phyloP scores from a whole-genome alignment of 345 rosid species.

The Eucalyptus pauciflora region DNA sequence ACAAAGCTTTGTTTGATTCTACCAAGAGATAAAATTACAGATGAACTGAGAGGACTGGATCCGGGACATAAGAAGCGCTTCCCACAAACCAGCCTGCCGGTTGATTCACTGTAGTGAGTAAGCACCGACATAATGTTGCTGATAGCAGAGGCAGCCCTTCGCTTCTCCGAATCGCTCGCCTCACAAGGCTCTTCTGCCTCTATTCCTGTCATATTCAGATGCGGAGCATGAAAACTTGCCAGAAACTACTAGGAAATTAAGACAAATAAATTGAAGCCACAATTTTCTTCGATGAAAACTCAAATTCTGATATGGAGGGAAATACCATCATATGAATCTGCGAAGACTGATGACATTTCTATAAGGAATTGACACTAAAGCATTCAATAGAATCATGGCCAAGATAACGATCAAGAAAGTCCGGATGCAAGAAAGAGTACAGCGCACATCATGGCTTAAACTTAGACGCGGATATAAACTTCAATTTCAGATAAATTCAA shows the following conservation, averaged over 20 bases:
- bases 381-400: not conserved
- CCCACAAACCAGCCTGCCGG: slow-evolving; percentile 57
- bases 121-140: slow-evolving; percentile 50
- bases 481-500: not conserved
- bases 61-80: slow-evolving; percentile 36
- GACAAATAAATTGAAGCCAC: not conserved
- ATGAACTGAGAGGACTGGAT: slow-evolving; percentile 40
- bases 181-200: slow-evolving; percentile 62
- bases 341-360: not conserved
- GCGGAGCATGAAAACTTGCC: not conserved
- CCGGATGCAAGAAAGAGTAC: not conserved
- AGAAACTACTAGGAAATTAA: not conserved
- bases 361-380: not conserved
- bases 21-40: slow-evolving; percentile 85
- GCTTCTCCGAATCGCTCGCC: slow-evolving; percentile 66
- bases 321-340: not conserved
- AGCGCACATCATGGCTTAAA: not conserved
- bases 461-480: not conserved
- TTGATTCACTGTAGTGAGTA: slow-evolving; percentile 41
- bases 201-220: slow-evolving; percentile 17
- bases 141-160: slow-evolving; percentile 41
- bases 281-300: not conserved
- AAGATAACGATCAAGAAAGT: not conserved
- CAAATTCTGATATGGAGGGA: not conserved
- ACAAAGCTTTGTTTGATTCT: slow-evolving; percentile 99